These are phyloP conservation scores for Yamadazyma diddensiae DNA, from an alignment of 1,139 yeast genomes.

Conservation along the genomic window DNA sequence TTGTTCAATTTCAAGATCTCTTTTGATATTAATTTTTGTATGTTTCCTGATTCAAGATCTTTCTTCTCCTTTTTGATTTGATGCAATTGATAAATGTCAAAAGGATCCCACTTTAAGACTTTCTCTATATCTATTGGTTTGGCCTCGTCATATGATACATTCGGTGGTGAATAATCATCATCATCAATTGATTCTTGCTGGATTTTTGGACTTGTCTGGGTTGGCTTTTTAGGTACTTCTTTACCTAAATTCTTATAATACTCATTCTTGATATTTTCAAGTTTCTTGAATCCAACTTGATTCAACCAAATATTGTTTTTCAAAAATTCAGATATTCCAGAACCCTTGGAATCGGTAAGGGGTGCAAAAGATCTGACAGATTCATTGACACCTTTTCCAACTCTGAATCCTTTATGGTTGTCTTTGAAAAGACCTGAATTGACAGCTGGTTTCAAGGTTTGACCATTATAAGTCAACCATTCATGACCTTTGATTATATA, in stretches of 20 bases:
- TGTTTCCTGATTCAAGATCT: conserved; percentile 22
- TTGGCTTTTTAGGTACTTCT: conserved; percentile 7
- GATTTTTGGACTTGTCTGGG: too few species aligned
- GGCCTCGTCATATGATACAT: conserved; percentile 11
- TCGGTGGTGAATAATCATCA: conserved; percentile 11
- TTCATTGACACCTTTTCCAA: conserved; percentile 29
- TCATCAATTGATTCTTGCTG: conserved; percentile 5
- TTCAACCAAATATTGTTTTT: conserved; percentile 78
- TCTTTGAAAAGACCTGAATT: conserved; percentile 20
- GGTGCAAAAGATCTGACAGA: conserved; percentile 78
- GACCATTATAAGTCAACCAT: conserved; percentile 65
- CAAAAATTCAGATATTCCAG: conserved; percentile 61
- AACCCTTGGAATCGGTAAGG: conserved; percentile 62
- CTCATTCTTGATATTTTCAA: conserved; percentile 35
- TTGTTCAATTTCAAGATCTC: conserved; percentile 58
- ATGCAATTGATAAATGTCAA: conserved; percentile 23
- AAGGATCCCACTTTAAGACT: conserved; percentile 39
- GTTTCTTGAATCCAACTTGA: conserved; percentile 58
- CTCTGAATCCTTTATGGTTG: conserved; percentile 19
- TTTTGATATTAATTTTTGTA: conserved; percentile 54
- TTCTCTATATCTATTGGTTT: conserved; percentile 26
- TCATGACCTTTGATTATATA: conserved; percentile 75
- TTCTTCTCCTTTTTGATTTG: conserved; percentile 27
- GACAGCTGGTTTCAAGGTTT: conserved; percentile 24
- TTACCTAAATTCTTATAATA: conserved; percentile 20